phyloP scores from a whole-genome alignment of 1,139 yeast genomes.

The Pichia sp. region DNA sequence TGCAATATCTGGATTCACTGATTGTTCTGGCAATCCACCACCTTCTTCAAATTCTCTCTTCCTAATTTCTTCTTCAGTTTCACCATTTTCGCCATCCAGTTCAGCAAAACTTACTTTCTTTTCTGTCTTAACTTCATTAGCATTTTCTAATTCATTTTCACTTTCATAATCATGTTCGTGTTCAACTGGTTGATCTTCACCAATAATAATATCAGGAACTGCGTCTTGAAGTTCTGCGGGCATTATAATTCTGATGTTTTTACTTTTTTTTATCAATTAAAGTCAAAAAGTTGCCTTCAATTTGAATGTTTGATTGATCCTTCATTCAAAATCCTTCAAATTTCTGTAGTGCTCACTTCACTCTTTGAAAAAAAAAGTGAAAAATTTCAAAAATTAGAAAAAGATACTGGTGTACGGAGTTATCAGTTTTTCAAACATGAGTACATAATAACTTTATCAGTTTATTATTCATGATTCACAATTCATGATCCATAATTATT shows the following conservation, averaged over 20 bases:
- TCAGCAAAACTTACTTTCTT: conserved; percentile 84
- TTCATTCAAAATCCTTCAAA: not conserved
- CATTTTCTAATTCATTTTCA: conserved; percentile 40
- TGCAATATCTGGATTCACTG: conserved; percentile 76
- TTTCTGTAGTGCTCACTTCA: not conserved
- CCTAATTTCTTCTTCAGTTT: conserved; percentile 60
- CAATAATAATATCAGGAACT: conserved; percentile 79
- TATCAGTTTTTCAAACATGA: no score
- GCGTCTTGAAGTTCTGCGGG: conserved; percentile 71
- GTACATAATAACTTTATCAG: no score
- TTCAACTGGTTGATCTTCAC: conserved; percentile 40
- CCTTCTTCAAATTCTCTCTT: conserved; percentile 91
- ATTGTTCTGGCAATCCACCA: conserved; percentile 97
- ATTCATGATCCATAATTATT: no score
- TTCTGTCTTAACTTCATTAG: conserved; percentile 35
- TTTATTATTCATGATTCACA: no score
- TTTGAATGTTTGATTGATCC: not conserved
- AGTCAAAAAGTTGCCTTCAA: not conserved
- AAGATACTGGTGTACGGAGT: not conserved
- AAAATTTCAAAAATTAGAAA: not conserved
- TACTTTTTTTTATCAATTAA: no score
- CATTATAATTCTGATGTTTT: conserved; percentile 27
- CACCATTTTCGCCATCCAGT: conserved; percentile 51
- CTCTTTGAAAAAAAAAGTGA: conserved; percentile 5
- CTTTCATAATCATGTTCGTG: conserved; percentile 32